Evolutionary conservation across 1,284 basidiomycete species (phyloP).

Genomic region (Baeospora myosura): DNA sequence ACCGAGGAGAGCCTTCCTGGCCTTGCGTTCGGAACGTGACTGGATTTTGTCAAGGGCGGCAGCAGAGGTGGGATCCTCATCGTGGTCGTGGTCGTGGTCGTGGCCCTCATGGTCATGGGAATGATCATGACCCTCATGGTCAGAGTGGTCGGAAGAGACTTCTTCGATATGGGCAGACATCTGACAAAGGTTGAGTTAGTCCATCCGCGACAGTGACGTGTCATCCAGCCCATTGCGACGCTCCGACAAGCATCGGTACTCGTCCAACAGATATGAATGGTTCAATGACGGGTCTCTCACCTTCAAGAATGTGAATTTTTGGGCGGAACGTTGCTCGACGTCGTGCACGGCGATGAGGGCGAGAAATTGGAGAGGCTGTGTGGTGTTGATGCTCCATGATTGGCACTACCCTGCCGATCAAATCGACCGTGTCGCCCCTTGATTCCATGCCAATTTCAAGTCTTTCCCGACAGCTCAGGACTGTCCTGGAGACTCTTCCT

Average conservation of each 20-base stretch:
- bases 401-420: no score
- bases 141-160: constrained; percentile 69
- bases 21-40: constrained; percentile 87
- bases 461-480: constrained; percentile 46
- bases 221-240: no score
- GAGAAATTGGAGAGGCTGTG: no score
- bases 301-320: no score
- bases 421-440: neutral
- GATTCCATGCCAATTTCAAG: constrained; percentile 28
- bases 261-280: no score
- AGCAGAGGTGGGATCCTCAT: constrained; percentile 76
- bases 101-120: constrained; percentile 45
- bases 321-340: constrained; percentile 15
- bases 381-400: no score
- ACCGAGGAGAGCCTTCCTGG: constrained; percentile 80
- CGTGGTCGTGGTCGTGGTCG: constrained; percentile 50
- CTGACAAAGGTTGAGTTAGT: constrained; percentile 27
- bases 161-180: constrained; percentile 83
- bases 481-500: constrained; percentile 38
- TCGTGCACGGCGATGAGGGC: constrained; percentile 15
- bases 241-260: no score
- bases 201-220: constrained; percentile 11
- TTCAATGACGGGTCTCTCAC: no score
- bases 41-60: constrained; percentile 89
- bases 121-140: constrained; percentile 58